Conservation (phyloP, 176 grass and related monocot genomes). For the Tuctoria greenei region DNA sequence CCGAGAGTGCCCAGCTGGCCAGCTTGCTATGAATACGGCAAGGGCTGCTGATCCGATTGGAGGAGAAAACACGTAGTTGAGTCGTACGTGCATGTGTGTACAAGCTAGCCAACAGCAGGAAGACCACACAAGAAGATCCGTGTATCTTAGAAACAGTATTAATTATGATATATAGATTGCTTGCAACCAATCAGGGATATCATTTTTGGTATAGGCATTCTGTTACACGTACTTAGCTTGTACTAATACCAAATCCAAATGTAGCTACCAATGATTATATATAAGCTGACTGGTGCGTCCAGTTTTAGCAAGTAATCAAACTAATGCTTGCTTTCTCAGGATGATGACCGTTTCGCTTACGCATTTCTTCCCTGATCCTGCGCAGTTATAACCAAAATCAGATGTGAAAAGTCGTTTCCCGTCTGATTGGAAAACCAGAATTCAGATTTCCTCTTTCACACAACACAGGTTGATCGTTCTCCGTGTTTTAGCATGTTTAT, state of each 20-base stretch:
- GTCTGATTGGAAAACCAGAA: neutral
- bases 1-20: too few species aligned
- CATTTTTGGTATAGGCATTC: neutral
- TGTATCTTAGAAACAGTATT: constrained; percentile 18
- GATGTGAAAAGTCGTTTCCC: neutral
- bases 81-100: neutral
- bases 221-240: neutral
- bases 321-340: constrained; percentile 17
- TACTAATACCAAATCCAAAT: neutral
- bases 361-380: neutral
- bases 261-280: neutral
- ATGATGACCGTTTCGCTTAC: neutral
- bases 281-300: neutral
- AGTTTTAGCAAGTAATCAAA: neutral
- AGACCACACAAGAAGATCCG: constrained; percentile 9
- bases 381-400: neutral
- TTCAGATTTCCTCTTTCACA: neutral
- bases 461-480: neutral
- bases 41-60: constrained; percentile 15
- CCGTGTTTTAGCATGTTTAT: neutral
- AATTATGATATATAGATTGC: neutral
- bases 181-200: constrained; percentile 1
- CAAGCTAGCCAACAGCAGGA: neutral
- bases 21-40: neutral
- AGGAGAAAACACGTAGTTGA: constrained; percentile 17